Conservation (phyloP, 805 yeast genomes). For the Metschnikowia cubensis region DNA sequence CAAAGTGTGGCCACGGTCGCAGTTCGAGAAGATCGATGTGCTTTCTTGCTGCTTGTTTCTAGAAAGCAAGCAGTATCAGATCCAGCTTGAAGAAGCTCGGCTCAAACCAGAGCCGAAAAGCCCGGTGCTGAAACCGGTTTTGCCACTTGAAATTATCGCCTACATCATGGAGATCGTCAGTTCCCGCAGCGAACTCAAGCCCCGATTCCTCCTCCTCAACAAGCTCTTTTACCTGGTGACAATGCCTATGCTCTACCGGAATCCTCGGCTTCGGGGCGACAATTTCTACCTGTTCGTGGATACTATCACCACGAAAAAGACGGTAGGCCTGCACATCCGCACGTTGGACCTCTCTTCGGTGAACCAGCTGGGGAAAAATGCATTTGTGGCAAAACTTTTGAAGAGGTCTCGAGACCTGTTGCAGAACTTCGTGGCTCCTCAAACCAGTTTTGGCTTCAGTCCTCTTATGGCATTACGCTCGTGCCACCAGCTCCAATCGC, state of each 20-base stretch:
- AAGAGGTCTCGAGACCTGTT: slow-evolving; percentile 69
- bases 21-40: slow-evolving; percentile 50
- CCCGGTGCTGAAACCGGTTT: slow-evolving; percentile 18
- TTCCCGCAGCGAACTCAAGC: slow-evolving; percentile 29
- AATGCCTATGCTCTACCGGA: slow-evolving; percentile 59
- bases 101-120: slow-evolving; percentile 10
- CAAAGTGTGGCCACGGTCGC: slow-evolving; percentile 46
- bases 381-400: slow-evolving; percentile 77
- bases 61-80: slow-evolving; percentile 22
- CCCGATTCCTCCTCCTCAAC: slow-evolving; percentile 57
- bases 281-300: slow-evolving; percentile 76
- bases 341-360: slow-evolving; percentile 72
- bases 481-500: slow-evolving; percentile 57
- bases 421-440: slow-evolving; percentile 81
- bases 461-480: slow-evolving; percentile 78
- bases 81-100: slow-evolving; percentile 11
- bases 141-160: slow-evolving; percentile 36
- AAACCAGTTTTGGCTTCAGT: slow-evolving; percentile 88
- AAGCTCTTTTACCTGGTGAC: slow-evolving; percentile 56
- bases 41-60: slow-evolving; percentile 30
- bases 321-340: slow-evolving; percentile 56
- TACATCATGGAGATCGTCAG: slow-evolving; percentile 30
- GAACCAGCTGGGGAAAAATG: slow-evolving; percentile 88
- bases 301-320: slow-evolving; percentile 49
- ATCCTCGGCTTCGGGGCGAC: slow-evolving; percentile 59